Percentiles rank a stretch among this genome's conserved stretches.
phyloP scores from a whole-genome alignment of 2,329 filamentous ascomycete species.

The Metarhizium robertsii region DNA sequence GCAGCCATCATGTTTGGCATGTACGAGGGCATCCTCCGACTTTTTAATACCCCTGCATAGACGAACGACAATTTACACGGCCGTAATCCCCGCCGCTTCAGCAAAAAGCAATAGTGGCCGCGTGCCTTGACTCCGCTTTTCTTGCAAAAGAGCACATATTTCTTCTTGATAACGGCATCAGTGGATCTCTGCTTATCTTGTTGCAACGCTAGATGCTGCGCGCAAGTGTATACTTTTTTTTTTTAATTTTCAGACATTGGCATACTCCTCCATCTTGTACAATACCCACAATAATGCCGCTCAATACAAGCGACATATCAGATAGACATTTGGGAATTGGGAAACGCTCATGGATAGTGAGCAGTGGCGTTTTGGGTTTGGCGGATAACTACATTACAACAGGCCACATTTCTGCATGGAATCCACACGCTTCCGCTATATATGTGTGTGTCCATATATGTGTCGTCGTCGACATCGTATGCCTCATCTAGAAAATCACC shows the following conservation, averaged over 20 bases:
- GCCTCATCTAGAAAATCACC: conserved; percentile 2
- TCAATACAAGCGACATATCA: neutral
- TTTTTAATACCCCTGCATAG: conserved; percentile 32
- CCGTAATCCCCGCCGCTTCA: neutral
- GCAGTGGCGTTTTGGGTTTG: neutral
- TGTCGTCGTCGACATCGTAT: neutral
- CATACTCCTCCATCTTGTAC: neutral
- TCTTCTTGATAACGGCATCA: neutral
- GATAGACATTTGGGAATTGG: neutral
- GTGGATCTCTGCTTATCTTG: neutral
- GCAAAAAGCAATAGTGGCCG: neutral
- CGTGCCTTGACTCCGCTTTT: neutral
- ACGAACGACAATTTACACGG: neutral
- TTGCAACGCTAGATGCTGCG: neutral
- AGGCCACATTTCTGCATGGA: neutral
- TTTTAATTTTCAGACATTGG: neutral
- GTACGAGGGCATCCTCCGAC: conserved; percentile 52
- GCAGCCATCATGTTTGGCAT: conserved; percentile 96
- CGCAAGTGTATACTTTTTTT: neutral
- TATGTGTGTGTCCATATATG: neutral
- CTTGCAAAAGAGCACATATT: neutral
- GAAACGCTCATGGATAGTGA: neutral
- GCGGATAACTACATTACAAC: neutral
- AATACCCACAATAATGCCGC: neutral
- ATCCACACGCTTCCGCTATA: neutral